These are phyloP conservation scores for Chalaropsis ovoidea DNA, from an alignment of 2,329 filamentous ascomycete species.

Conservation along the genomic window DNA sequence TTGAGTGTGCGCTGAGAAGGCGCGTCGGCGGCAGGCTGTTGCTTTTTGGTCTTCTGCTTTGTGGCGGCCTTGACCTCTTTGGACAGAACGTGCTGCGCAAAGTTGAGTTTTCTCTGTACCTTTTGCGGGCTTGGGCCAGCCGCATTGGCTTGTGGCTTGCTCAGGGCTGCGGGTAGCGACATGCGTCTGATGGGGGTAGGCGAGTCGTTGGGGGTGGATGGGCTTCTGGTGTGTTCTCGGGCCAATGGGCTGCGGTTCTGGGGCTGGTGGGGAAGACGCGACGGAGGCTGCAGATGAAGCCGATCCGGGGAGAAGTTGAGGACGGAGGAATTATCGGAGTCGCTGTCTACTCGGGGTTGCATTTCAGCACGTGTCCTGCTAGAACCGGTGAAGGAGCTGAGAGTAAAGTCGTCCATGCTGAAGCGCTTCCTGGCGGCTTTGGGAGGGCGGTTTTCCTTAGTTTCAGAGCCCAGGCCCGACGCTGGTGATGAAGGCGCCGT, in stretches of 20 bases:
- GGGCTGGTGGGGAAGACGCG: slow-evolving; percentile 29
- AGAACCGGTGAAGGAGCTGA: slow-evolving; percentile 35
- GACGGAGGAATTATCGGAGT: slow-evolving; percentile 41
- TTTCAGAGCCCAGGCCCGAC: slow-evolving; percentile 26
- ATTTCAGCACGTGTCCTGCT: slow-evolving; percentile 41
- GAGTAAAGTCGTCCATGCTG: slow-evolving; percentile 36
- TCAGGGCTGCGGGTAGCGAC: slow-evolving; percentile 24
- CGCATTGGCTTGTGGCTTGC: slow-evolving; percentile 16
- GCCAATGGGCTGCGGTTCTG: slow-evolving; percentile 35
- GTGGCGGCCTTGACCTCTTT: slow-evolving; percentile 24
- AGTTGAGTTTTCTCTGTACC: slow-evolving; percentile 24
- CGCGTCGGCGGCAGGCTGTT: background rate
- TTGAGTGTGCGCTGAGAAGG: slow-evolving; percentile 25
- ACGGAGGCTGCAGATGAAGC: slow-evolving; percentile 32
- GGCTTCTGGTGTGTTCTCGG: slow-evolving; percentile 32
- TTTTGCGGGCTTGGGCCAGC: slow-evolving; percentile 19
- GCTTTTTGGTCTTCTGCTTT: slow-evolving; percentile 23
- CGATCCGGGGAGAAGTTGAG: slow-evolving; percentile 31
- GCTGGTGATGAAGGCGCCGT: slow-evolving; percentile 16
- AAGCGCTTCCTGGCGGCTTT: slow-evolving; percentile 25
- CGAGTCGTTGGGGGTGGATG: slow-evolving; percentile 28
- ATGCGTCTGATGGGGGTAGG: slow-evolving; percentile 22
- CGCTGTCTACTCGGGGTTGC: slow-evolving; percentile 46
- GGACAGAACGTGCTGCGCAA: slow-evolving; percentile 24
- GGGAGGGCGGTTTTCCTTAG: slow-evolving; percentile 41